Base-by-base conservation (phyloP, 2,329 filamentous ascomycete genomes). In the Purpureocillium lavendulum region DNA sequence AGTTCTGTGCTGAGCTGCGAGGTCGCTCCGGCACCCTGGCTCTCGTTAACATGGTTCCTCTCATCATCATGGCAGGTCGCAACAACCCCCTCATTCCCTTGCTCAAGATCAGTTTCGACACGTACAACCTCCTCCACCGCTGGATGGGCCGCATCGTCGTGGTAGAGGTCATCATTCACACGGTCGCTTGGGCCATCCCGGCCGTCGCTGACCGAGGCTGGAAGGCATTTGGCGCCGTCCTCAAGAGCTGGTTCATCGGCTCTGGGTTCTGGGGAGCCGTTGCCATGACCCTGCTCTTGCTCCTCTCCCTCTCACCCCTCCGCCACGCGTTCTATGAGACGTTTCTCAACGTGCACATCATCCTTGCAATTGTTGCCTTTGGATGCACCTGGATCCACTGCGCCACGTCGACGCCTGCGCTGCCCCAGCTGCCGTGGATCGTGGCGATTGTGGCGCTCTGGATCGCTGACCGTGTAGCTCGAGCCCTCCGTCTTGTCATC, bases 261-360 rank as follows among this genome's bases (percentile, higher is more conserved):
- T 82, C 77, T 30, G 83, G 82, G 33, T 71, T 77, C 52, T 65
- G 81, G 18, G 81, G 73, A 34, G 73, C 68, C 2, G 58, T 75
- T 36, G 71, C 75, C 30, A 75, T 95, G 56, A 51, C 76, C 31
- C 57, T 84, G 33, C 69, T 97, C 34, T 55, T 84, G 39, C 53
- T 94, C 38, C 68, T 82, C 21, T 82, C 87, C 9, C 67, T 84
- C 39, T 90, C 87, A 3, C 83, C 88, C 0, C 57, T 98, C 38
- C 82, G 92, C 45, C 90, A 96, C 61, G 88, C 89, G 30, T 96
- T 95, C 59, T 98, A 98, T 66, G 92, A 98, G 66, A 94, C 87
- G 1, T 98, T 98, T 66, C 74, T 97, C 51, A 87, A 85, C 57
- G 64, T 83, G 24, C 92, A 97, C 64, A 88, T 94, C 50, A 60